Evolutionary conservation across 805 yeast genomes (phyloP).

Genomic region (Nakazawaea pomicola): DNA sequence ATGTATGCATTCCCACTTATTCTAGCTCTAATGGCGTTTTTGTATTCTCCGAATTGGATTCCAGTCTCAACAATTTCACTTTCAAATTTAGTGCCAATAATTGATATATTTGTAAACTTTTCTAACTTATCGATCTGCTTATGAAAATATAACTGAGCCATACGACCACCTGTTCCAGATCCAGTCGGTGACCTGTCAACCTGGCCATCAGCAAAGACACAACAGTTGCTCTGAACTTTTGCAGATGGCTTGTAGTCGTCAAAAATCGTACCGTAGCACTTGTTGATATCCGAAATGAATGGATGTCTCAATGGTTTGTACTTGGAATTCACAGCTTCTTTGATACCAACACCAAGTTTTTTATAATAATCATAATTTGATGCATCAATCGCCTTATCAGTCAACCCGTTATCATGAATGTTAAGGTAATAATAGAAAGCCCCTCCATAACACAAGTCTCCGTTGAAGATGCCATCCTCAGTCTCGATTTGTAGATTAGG

Average conservation of each 20-base stretch:
- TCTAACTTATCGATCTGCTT: conserved; percentile 5
- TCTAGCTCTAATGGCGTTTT: background rate
- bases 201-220: conserved; percentile 22
- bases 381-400: background rate
- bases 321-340: conserved; percentile 18
- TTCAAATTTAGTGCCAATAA: background rate
- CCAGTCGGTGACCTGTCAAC: conserved; percentile 26
- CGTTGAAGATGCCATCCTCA: background rate
- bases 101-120: background rate
- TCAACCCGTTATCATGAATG: background rate
- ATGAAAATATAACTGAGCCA: conserved; percentile 18
- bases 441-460: background rate
- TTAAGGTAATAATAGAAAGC: background rate
- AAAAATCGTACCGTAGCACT: conserved; percentile 14
- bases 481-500: background rate
- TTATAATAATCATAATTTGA: too few species aligned
- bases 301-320: conserved; percentile 21
- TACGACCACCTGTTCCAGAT: conserved; percentile 24
- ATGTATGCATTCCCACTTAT: background rate
- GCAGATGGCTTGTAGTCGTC: conserved; percentile 17
- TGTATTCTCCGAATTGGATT: background rate
- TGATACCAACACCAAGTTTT: background rate
- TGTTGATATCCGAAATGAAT: conserved; percentile 12
- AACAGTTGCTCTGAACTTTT: conserved; percentile 3
- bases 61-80: background rate